Evolutionary conservation across 2,329 filamentous ascomycete species (phyloP), one percentile per base, ranked within the genome.

Genomic region (Alternaria rosae): DNA sequence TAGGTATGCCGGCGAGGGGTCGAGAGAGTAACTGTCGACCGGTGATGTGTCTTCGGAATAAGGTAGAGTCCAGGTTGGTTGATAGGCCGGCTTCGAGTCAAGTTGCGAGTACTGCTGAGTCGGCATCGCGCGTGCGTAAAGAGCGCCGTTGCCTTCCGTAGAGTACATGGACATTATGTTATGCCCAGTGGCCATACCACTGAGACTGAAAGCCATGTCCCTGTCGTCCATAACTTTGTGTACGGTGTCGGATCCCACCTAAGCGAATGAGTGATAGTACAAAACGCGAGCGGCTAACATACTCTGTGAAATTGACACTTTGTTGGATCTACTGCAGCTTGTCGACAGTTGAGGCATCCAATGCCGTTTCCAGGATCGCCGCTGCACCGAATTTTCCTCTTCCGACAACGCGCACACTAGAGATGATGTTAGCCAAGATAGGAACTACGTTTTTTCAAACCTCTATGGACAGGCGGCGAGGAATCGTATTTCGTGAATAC

Each of bases 341-440:
- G 88, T 72, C 88, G 91, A 83, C 94, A 98, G 78, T 94, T 97
- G 11, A 86, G 84, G 79, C 94, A 98, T n/a, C 90, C 89, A 41
- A 84, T 81, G n/a, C 91, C 91, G 72, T 90, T 88, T 30, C 91
- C 91, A 32, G 86, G 84, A 76, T 97, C 93, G 44, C 94, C 94
- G 73, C 92, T 97, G 82, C 94, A 98, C 70, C 92, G 91, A 72
- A 98, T 98, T 84, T 98, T 98, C 61, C 94, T 88, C 82, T 94
- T 94, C 63, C 94, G 89, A 80, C 94, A 98, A 69, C 94, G 89
- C 35, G 89, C 88, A 78, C 94, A 98, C 94, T 97, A 67, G 6
- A 45, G 9, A 9, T 12, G 4, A 13, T 28, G 20, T 71, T 26
- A 65, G 60, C 20, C 25, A 47, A 23, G 12, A 8, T 15, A 8